phyloP scores from a whole-genome alignment of 2,329 filamentous ascomycete species.

The Penicillium brevicompactum region DNA sequence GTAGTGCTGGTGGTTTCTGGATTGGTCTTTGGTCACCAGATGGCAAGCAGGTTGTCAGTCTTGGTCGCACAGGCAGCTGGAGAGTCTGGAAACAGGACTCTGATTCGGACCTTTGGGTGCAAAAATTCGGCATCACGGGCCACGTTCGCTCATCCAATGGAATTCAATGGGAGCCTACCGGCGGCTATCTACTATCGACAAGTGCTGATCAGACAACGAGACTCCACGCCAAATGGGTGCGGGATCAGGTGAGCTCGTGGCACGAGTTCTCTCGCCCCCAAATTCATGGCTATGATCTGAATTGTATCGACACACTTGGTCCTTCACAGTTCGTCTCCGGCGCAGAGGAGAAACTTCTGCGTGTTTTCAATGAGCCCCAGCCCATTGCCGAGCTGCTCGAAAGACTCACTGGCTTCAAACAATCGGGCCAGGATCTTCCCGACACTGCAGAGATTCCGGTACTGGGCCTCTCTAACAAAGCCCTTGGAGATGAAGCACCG shows the following conservation, averaged over 20 bases:
- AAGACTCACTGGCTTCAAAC: slow-evolving; percentile 65
- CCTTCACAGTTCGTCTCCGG: slow-evolving; percentile 83
- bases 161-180: slow-evolving; percentile 79
- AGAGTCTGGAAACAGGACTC: slow-evolving; percentile 73
- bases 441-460: slow-evolving; percentile 95
- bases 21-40: slow-evolving; percentile 87
- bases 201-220: slow-evolving; percentile 91
- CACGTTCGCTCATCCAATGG: slow-evolving; percentile 82
- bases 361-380: slow-evolving; percentile 88
- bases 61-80: slow-evolving; percentile 94
- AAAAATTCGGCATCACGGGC: slow-evolving; percentile 75
- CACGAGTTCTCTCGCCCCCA: slow-evolving; percentile 95
- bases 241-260: slow-evolving; percentile 64
- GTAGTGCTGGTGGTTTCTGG: slow-evolving; percentile 96
- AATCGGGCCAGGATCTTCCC: slow-evolving; percentile 57
- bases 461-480: slow-evolving; percentile 93
- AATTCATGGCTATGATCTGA: slow-evolving; percentile 97
- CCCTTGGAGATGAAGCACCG: slow-evolving; percentile 58
- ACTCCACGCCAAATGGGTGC: slow-evolving; percentile 78
- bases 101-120: slow-evolving; percentile 70
- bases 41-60: slow-evolving; percentile 72
- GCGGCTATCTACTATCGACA: slow-evolving; percentile 84
- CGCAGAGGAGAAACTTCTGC: slow-evolving; percentile 95
- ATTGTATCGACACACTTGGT: slow-evolving; percentile 81
- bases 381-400: slow-evolving; percentile 75